phyloP scores from a whole-genome alignment of 352 stramenopile species.

The Globisporangium takayamanum region DNA sequence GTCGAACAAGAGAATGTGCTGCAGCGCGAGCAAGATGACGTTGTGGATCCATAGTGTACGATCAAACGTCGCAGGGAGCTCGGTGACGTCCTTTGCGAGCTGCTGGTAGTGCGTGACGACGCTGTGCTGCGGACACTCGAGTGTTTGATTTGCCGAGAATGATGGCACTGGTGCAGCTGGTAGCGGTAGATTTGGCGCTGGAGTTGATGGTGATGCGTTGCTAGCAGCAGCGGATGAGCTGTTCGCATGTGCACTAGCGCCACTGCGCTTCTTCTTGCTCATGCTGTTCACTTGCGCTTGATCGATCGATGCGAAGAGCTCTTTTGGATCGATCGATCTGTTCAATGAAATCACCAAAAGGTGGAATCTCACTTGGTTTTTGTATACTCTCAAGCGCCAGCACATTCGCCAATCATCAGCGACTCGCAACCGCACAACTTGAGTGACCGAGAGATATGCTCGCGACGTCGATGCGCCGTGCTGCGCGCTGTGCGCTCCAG shows the following conservation, averaged over 20 bases:
- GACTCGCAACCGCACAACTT: neutral
- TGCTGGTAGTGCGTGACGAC: constrained; percentile 8
- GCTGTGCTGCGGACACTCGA: neutral
- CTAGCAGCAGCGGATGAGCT: neutral
- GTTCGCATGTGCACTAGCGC: neutral
- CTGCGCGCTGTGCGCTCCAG: constrained; percentile 5
- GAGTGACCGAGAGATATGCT: constrained; percentile 4
- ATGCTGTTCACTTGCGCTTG: constrained; percentile 11
- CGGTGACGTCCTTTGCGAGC: constrained; percentile 15
- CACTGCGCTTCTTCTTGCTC: constrained; percentile 34
- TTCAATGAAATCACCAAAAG: neutral
- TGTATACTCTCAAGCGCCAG: neutral
- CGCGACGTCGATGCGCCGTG: constrained; percentile 2
- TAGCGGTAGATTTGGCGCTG: neutral
- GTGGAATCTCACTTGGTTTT: neutral
- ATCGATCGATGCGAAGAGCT: neutral
- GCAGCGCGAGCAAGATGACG: constrained; percentile 21
- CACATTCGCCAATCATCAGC: neutral
- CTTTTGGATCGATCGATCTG: neutral
- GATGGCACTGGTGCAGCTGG: neutral
- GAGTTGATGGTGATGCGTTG: neutral
- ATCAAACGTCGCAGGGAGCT: constrained; percentile 20
- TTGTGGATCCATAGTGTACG: constrained; percentile 30
- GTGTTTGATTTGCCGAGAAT: neutral
- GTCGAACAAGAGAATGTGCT: constrained; percentile 39